Conservation (phyloP, 768 basidiomycete genomes). For the Suillus weaverae region DNA sequence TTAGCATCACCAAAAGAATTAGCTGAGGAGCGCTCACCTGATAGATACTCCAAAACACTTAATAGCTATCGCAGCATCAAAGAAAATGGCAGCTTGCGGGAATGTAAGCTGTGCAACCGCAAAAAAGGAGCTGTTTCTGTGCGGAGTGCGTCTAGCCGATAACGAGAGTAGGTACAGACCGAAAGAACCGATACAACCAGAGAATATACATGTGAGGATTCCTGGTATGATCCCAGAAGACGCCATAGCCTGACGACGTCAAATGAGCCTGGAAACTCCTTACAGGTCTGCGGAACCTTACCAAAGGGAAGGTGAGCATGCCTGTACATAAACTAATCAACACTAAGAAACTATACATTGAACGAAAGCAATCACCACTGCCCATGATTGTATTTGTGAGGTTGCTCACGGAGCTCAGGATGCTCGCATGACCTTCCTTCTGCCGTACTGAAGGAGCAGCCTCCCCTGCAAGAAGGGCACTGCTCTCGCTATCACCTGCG, state of each 20-base stretch:
- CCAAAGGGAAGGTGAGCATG: conserved; percentile 88
- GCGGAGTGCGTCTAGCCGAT: conserved; percentile 75
- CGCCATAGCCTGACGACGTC: conserved; percentile 71
- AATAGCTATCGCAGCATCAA: conserved; percentile 91
- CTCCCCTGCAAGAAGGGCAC: conserved; percentile 56
- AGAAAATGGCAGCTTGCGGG: conserved; percentile 82
- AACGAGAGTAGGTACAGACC: conserved; percentile 87
- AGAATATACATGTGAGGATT: conserved; percentile 82
- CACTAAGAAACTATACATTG: background rate
- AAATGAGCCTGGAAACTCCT: background rate
- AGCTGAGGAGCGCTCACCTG: conserved; percentile 50
- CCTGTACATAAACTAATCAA: conserved; percentile 41
- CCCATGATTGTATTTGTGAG: conserved; percentile 91
- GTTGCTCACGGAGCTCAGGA: conserved; percentile 74
- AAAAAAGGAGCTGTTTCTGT: conserved; percentile 81
- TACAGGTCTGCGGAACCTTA: conserved; percentile 31
- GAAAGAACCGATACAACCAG: conserved; percentile 73
- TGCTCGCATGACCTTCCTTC: conserved; percentile 66
- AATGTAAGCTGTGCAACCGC: conserved; percentile 84
- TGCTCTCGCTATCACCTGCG: conserved; percentile 46
- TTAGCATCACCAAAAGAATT: background rate
- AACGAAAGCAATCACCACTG: conserved; percentile 56
- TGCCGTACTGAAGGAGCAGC: conserved; percentile 17
- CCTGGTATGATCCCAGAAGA: conserved; percentile 90
- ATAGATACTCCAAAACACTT: conserved; percentile 98